Evolutionary conservation across 75 land plant species (phyloP), one percentile per base, ranked within the genome.

Genomic region (Sequoia sempervirens): DNA sequence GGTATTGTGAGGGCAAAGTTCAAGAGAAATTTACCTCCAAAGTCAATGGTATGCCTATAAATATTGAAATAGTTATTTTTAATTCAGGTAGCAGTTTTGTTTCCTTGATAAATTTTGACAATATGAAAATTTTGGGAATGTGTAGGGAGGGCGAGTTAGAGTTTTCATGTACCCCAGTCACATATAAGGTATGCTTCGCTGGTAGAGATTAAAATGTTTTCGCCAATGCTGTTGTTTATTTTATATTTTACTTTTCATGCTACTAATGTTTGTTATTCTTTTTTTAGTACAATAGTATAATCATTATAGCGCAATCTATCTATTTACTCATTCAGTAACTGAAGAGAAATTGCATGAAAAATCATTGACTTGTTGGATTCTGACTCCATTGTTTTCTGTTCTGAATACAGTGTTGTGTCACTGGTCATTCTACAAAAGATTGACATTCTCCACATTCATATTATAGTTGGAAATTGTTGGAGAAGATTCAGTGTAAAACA

Each of bases 111-210:
- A 70, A 12, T 30, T 43, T 78, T 43, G 40, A 76, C n/a, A 41
- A 76, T 41, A 43, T 76, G 46, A 20, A 40, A 41, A 40, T 40
- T 41, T 76, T 76, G 79, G 28, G 6, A 76, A 41, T 43, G 47
- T 73, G 5, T 89, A 94, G 96, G 97, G 97, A 34, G 89, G 79
- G 17, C 91, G 86, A 82, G 97, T 95, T 12, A 87, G 97, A 73
- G 97, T 95, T 45, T 95, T 94, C 89, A 94, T 95, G 97, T 95
- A 95, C 86, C 97, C 97, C 46, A 95, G 97, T 91, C 90, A 92
- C 83, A 95, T 95, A 50, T 95, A 75, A 94, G 90, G 91, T 85
- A 79, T 76, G 79, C 73, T 23, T 28, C 73, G 12, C n/a, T 23
- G n/a, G 26, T 70, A 12, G 73, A 70, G 15, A 9, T 30, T 11